A percentile compares a stretch with the other conserved stretches of the same genome.
Conservation (phyloP, 345 rosid genomes). For the Melastoma malabathricum region DNA sequence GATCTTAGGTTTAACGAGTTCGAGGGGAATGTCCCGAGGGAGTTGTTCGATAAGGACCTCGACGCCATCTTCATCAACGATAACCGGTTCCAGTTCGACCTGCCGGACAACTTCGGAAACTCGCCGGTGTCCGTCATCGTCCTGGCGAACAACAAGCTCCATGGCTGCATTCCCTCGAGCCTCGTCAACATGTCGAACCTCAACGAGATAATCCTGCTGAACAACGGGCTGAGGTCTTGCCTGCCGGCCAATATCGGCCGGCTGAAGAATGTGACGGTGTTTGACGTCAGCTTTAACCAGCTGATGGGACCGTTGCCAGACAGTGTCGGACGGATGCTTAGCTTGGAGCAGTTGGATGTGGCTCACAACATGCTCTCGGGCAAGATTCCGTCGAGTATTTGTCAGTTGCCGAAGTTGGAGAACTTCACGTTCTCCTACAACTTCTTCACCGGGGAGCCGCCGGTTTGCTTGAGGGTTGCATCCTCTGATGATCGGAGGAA, state of each 20-base stretch:
- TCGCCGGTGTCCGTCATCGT: slow-evolving; percentile 11
- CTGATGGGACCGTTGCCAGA: slow-evolving; percentile 14
- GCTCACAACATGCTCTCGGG: slow-evolving; percentile 14
- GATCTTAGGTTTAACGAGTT: slow-evolving; percentile 68
- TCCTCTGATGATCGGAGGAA: slow-evolving; percentile 15
- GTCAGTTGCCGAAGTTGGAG: slow-evolving; percentile 8
- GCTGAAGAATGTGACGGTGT: slow-evolving; percentile 9
- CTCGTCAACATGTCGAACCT: slow-evolving; percentile 14
- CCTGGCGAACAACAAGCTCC: slow-evolving; percentile 13
- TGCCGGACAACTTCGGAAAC: slow-evolving; percentile 13
- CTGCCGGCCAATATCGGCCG: slow-evolving; percentile 14
- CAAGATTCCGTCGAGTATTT: slow-evolving; percentile 9
- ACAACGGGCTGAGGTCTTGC: slow-evolving; percentile 13
- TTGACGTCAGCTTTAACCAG: slow-evolving; percentile 13
- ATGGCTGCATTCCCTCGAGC: slow-evolving; percentile 17
- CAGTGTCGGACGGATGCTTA: slow-evolving; percentile 4
- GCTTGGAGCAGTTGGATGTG: slow-evolving; percentile 12
- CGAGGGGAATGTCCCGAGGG: slow-evolving; percentile 51
- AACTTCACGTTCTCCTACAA: slow-evolving; percentile 17
- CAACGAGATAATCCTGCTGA: slow-evolving; percentile 12
- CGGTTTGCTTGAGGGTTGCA: slow-evolving; percentile 5
- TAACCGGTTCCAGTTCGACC: slow-evolving; percentile 33
- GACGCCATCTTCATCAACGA: slow-evolving; percentile 58
- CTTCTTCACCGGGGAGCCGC: slow-evolving; percentile 15
- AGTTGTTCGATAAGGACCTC: slow-evolving; percentile 42